Evolutionary conservation across 805 yeast species (phyloP), one percentile per base, ranked within the genome.

Genomic region (Metschnikowia corniflorae): DNA sequence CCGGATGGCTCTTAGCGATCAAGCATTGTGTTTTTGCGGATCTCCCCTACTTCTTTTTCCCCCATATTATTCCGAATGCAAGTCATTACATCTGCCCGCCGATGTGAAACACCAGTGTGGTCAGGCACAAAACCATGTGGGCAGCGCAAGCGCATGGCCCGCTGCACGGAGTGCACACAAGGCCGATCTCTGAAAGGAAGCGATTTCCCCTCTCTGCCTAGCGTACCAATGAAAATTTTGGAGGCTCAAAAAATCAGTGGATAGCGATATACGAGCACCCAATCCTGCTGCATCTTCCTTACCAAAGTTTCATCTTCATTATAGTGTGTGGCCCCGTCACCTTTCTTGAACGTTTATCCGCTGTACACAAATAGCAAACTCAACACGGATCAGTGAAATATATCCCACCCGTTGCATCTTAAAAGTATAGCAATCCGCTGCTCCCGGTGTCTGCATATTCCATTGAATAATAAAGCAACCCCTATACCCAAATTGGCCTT

Each of bases 141-240:
- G 40, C 35, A 15, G 18, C 24, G 21, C 39, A 35, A 33, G 33
- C 29, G 41, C 41, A 37, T 37, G 28, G 29, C 27, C 26, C 29
- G 24, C 31, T 37, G 38, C 37, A 31, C 32, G 35, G 17, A 31
- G 35, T 37, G 42, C 39, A 37, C 25, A 36, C 33, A 20, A 22
- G 13, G 23, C 16, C 33, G 37, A 34, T 41, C 35, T 36, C 28
- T 22, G 29, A 26, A 27, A 36, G 31, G 36, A 16, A 27, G 36
- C 36, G 33, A 28, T 29, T 37, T 26, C 46, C 46, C 46, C 46
- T 42, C 46, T 32, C 35, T 14, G 37, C 42, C 29, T 33, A 34
- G 31, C 36, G 40, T 32, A 38, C 35, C 24, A 31, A 42, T 39
- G 45, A 42, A 42, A 41, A 42, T 37, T 42, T 41, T 40, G 29